Percentiles rank a stretch among this genome's conserved stretches.
Conservation (phyloP, 202 grass and related monocot species). For the Panicum virgatum region DNA sequence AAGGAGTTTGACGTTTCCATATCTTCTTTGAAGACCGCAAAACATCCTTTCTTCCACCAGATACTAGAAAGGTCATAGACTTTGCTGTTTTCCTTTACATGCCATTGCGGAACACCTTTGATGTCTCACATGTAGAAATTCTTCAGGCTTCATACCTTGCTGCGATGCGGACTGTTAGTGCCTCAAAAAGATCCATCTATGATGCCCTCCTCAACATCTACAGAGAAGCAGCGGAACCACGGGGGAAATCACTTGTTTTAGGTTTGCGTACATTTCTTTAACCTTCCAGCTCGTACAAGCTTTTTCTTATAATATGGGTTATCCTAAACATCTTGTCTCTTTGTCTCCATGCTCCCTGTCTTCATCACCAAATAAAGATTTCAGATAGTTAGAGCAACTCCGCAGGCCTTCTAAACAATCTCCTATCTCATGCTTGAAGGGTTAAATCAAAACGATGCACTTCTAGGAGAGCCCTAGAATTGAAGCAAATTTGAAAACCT, state of each 20-base stretch:
- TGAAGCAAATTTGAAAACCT: too few species aligned
- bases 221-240: slow-evolving; percentile 67
- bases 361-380: slow-evolving; percentile 64
- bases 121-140: slow-evolving; percentile 33
- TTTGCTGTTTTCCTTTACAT: slow-evolving; percentile 19
- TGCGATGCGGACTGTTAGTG: slow-evolving; percentile 63
- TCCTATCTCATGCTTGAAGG: too few species aligned
- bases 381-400: too few species aligned
- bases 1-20: slow-evolving; percentile 73
- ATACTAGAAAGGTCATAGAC: slow-evolving; percentile 82
- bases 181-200: slow-evolving; percentile 60
- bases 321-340: slow-evolving; percentile 22
- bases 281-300: slow-evolving; percentile 17
- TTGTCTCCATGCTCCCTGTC: slow-evolving; percentile 67
- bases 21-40: slow-evolving; percentile 68
- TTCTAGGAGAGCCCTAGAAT: too few species aligned
- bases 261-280: slow-evolving; percentile 36
- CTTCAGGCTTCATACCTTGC: slow-evolving; percentile 87
- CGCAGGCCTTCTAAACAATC: too few species aligned
- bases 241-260: slow-evolving; percentile 76
- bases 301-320: slow-evolving; percentile 15
- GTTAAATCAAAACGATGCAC: too few species aligned
- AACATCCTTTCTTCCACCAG: slow-evolving; percentile 62
- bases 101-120: background rate
- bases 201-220: slow-evolving; percentile 86